Evolutionary conservation across 2,329 filamentous ascomycete genomes (phyloP).

Genomic region (Beauveria caledonica): DNA sequence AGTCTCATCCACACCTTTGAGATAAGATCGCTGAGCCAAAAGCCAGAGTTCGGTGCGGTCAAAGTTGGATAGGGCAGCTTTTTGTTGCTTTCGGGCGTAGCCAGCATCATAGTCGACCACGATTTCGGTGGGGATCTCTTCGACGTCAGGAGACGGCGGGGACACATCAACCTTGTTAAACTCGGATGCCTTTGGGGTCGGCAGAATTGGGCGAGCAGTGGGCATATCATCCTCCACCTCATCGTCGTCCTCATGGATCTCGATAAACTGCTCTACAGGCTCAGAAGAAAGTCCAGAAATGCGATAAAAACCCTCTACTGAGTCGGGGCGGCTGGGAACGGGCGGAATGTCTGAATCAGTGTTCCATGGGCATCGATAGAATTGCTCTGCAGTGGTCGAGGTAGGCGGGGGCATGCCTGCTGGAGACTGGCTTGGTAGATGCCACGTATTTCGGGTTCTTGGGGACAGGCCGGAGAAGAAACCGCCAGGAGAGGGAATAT

Average conservation of each 20-base stretch:
- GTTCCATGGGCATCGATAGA: conserved; percentile 79
- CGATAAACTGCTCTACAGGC: conserved; percentile 60
- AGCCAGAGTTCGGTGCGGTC: conserved; percentile 86
- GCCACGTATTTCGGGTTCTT: conserved; percentile 74
- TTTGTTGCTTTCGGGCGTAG: conserved; percentile 66
- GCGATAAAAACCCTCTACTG: conserved; percentile 32
- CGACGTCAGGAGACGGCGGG: conserved; percentile 36
- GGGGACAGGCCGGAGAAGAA: conserved; percentile 84
- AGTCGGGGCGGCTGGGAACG: conserved; percentile 27
- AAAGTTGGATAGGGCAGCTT: conserved; percentile 62
- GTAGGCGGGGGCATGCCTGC: conserved; percentile 58
- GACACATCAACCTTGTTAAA: conserved; percentile 24
- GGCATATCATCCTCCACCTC: conserved; percentile 53
- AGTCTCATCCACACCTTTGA: conserved; percentile 54
- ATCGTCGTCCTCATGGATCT: conserved; percentile 42
- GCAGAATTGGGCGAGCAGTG: conserved; percentile 49
- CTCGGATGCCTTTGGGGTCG: conserved; percentile 24
- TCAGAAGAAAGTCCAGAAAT: conserved; percentile 29
- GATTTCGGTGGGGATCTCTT: conserved; percentile 56
- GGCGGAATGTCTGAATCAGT: conserved; percentile 30
- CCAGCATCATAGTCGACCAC: conserved; percentile 64
- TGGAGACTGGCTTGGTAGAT: conserved; percentile 47
- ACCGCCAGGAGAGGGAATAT: conserved; percentile 82
- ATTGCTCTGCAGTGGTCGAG: conserved; percentile 84
- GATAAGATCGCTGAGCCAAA: conserved; percentile 68